Conservation (phyloP, 1,284 basidiomycete species). For the Leccinum pallidistipes region DNA sequence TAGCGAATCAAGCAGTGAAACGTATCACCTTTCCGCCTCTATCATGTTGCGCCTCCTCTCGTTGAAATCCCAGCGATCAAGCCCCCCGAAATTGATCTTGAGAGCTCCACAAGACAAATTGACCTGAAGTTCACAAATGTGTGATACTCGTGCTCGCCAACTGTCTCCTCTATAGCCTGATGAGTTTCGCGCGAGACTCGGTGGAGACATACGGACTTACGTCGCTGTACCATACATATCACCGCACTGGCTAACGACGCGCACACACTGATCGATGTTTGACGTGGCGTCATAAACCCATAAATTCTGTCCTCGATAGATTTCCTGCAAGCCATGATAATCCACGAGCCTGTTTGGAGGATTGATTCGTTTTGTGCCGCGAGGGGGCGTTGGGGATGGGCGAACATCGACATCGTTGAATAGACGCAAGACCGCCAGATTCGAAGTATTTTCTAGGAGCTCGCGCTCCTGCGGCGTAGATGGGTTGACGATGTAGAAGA, state of each 20-base stretch:
- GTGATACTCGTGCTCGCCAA: slow-evolving; percentile 69
- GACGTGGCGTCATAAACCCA: slow-evolving; percentile 76
- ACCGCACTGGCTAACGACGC: slow-evolving; percentile 59
- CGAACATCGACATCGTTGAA: slow-evolving; percentile 68
- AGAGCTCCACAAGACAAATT: slow-evolving; percentile 61
- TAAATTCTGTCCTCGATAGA: slow-evolving; percentile 64
- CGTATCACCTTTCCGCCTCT: slow-evolving; percentile 39
- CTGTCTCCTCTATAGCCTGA: slow-evolving; percentile 61
- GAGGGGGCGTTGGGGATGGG: slow-evolving; percentile 46
- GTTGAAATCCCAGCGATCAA: slow-evolving; percentile 67
- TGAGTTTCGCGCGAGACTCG: slow-evolving; percentile 10
- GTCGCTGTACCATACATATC: slow-evolving; percentile 73
- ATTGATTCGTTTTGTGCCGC: slow-evolving; percentile 44
- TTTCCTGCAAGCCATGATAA: slow-evolving; percentile 64
- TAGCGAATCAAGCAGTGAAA: neutral
- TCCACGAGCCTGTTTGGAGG: slow-evolving; percentile 62
- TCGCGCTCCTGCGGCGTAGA: slow-evolving; percentile 40
- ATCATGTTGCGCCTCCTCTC: slow-evolving; percentile 63
- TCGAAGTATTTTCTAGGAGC: slow-evolving; percentile 54
- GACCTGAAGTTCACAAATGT: slow-evolving; percentile 71
- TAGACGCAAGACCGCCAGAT: slow-evolving; percentile 63
- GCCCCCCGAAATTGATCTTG: slow-evolving; percentile 72
- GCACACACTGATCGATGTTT: slow-evolving; percentile 61
- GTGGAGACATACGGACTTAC: slow-evolving; percentile 42
- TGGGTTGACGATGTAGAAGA: slow-evolving; percentile 57